Evolutionary conservation across 768 basidiomycete genomes (phyloP).

Genomic region (Mrakia blollopis): DNA sequence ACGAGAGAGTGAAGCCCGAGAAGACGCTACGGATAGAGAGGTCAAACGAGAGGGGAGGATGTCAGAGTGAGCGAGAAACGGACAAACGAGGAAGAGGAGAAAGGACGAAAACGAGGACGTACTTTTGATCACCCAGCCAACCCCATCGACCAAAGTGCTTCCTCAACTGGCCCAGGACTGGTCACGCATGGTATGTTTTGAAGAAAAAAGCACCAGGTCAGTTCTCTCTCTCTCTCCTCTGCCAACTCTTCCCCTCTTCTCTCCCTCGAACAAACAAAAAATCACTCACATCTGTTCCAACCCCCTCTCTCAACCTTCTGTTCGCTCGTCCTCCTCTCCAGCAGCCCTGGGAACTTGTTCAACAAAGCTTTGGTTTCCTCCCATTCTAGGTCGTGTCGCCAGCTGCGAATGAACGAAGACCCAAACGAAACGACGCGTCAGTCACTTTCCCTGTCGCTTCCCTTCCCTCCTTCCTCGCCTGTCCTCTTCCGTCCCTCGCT

Average conservation of each 20-base stretch:
- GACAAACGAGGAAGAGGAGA: neutral
- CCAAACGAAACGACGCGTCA: neutral
- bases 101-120: neutral
- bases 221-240: neutral
- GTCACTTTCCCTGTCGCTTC: neutral
- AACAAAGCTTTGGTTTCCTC: neutral
- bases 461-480: too few relatives aligned
- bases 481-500: too few relatives aligned
- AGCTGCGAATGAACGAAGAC: neutral
- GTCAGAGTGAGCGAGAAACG: neutral
- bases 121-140: neutral
- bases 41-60: too few relatives aligned
- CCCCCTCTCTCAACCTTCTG: neutral
- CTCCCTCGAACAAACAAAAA: neutral
- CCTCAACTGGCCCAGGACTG: neutral
- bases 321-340: neutral
- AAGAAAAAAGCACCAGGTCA: neutral
- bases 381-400: neutral
- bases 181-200: too few relatives aligned
- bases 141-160: neutral
- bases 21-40: too few relatives aligned
- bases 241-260: too few relatives aligned
- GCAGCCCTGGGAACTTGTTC: neutral
- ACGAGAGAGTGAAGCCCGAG: neutral
- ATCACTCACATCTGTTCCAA: constrained; percentile 8